Base-by-base conservation (phyloP, 208 protist genomes). In the Leishmania aethiopica region DNA sequence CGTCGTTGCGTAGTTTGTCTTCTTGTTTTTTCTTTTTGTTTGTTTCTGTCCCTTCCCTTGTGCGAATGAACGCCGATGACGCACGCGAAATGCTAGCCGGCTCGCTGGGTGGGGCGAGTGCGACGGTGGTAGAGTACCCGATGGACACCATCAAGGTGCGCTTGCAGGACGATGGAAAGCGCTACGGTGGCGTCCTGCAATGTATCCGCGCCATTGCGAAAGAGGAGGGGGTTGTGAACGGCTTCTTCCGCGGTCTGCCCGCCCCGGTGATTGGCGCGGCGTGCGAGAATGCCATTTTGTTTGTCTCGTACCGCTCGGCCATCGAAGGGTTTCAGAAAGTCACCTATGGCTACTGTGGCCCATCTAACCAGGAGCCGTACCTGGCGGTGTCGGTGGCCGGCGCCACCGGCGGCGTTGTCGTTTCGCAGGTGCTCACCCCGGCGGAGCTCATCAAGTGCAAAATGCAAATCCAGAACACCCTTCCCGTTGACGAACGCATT, bases 131-230 rank as follows among this genome's bases (percentile, higher is more conserved):
- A 72, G 94, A 98, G 80, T 98, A 98, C 86, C 96, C 96, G 4
- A 91, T 98, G 84, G 96, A 98, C 83, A 98, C 96, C 19, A 94
- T 98, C 55, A 98, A 98, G 81, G 96, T 98, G 35, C 92, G 96
- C 22, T 88, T 98, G 49, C 96, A 98, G 64, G 92, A 96, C 66
- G 94, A 93, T 75, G 88, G 91, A 35, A 92, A 87, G 59, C 88
- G 88, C 42, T 94, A 96, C 78, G 80, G 83, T n/a, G 81, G 91
- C 70, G 89, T 92, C 15, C 72, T 89, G 67, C 83, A 86, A 8
- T 98, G 95, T 80, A 88, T 98, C 59, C 77, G 75, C 35, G 86
- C 84, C 2, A 97, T 98, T 62, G 86, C 88, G 22, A 90, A 89
- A 55, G 84, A 95, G 35, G 96, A 97, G 73, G 96, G 96, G 6